Evolutionary conservation across 306 rosid genomes (phyloP).

Genomic region (Prinsepia uniflora): DNA sequence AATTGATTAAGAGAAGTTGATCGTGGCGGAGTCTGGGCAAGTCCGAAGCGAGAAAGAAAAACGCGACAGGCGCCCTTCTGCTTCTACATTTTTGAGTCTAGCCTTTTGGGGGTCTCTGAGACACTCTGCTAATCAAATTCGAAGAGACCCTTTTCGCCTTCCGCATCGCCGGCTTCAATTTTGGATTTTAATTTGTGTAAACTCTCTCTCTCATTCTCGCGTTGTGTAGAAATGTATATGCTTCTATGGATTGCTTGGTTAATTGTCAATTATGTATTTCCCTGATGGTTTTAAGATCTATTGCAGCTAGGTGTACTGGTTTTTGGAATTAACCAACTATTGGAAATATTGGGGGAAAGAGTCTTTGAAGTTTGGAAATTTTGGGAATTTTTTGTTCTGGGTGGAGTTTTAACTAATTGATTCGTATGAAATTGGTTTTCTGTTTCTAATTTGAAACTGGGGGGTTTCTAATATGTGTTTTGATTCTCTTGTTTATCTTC

Average conservation of each 20-base stretch:
- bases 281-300: background rate
- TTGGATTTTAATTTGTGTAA: background rate
- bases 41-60: background rate
- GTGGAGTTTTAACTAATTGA: background rate
- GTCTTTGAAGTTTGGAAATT: background rate
- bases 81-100: background rate
- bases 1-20: background rate
- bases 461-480: background rate
- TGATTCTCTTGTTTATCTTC: background rate
- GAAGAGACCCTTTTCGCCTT: constrained; percentile 9
- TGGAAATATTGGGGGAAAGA: constrained; percentile 2
- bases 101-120: constrained; percentile 8
- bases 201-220: background rate
- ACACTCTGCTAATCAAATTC: background rate
- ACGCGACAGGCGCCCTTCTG: constrained; percentile 5
- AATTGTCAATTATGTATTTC: background rate
- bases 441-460: background rate
- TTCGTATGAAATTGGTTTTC: background rate
- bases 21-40: background rate
- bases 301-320: background rate
- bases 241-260: background rate
- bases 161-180: background rate
- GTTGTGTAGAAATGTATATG: background rate
- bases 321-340: background rate
- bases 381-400: background rate